These are phyloP conservation scores for Xylaria sp. DNA, from an alignment of 2,329 filamentous ascomycete genomes.

Conservation along the genomic window DNA sequence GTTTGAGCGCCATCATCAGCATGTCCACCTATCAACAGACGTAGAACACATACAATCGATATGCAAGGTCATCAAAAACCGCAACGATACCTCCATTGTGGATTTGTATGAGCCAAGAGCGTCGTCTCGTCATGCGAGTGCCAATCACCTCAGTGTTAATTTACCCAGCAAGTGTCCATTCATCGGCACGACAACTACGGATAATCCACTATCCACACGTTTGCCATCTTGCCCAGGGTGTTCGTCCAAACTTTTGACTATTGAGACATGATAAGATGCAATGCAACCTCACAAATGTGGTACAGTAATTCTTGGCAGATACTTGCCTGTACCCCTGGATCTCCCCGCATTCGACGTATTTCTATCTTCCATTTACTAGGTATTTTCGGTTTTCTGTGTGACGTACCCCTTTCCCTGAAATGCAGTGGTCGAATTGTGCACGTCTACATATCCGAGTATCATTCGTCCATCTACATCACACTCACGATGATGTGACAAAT, in stretches of 20 bases:
- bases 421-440: constrained; percentile 11
- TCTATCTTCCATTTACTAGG: constrained; percentile 10
- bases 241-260: constrained; percentile 32
- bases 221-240: constrained; percentile 22
- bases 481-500: constrained; percentile 11
- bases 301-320: constrained; percentile 28
- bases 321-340: constrained; percentile 22
- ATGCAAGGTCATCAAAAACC: constrained; percentile 27
- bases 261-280: constrained; percentile 32
- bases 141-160: constrained; percentile 12
- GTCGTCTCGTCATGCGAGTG: constrained; percentile 11
- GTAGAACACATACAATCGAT: constrained; percentile 31
- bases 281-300: constrained; percentile 32
- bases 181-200: constrained; percentile 7
- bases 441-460: not conserved
- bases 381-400: constrained; percentile 17
- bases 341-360: constrained; percentile 34
- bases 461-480: not conserved
- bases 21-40: constrained; percentile 28
- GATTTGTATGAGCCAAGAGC: constrained; percentile 13
- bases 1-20: constrained; percentile 25
- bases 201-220: constrained; percentile 16
- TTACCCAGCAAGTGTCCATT: constrained; percentile 12
- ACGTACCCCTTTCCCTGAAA: constrained; percentile 12
- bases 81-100: not conserved